Percentiles rank a stretch among this genome's conserved stretches.
Conservation (phyloP, 1,284 basidiomycete genomes). For the Pyrrhoderma noxium region DNA sequence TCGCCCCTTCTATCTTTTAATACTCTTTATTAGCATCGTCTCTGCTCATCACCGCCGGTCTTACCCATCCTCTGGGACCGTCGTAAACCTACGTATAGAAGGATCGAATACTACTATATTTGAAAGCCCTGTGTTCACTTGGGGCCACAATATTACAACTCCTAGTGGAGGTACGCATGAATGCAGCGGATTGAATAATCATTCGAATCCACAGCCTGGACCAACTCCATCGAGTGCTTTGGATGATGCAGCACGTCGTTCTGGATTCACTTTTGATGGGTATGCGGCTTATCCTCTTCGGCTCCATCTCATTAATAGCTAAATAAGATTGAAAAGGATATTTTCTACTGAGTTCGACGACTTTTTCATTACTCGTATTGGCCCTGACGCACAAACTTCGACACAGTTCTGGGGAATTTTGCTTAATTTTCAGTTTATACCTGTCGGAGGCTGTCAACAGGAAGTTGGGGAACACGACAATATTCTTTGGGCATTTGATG, state of each 20-base stretch:
- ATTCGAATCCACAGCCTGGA: conserved; percentile 29
- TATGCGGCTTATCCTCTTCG: conserved; percentile 8
- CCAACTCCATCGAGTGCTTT: conserved; percentile 28
- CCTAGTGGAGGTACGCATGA: conserved; percentile 31
- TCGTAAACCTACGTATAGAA: conserved; percentile 35
- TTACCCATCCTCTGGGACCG: conserved; percentile 10
- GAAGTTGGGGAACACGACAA: conserved; percentile 18
- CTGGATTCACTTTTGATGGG: conserved; percentile 22
- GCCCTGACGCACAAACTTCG: conserved; percentile 13
- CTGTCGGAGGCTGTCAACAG: conserved; percentile 25
- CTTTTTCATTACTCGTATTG: conserved; percentile 25
- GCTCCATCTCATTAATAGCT: too few species aligned
- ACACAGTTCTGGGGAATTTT: conserved; percentile 23
- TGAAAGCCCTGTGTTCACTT: conserved; percentile 30
- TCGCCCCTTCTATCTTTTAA: too few species aligned
- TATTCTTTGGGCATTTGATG: conserved; percentile 24
- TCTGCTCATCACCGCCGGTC: too few species aligned
- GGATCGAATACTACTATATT: conserved; percentile 32
- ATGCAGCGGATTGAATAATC: conserved; percentile 37
- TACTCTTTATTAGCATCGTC: too few species aligned
- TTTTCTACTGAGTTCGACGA: conserved; percentile 21
- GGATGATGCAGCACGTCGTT: conserved; percentile 19
- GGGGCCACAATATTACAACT: conserved; percentile 34
- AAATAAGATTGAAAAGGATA: too few species aligned
- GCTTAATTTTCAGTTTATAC: conserved; percentile 21